Evolutionary conservation across 345 rosid species (phyloP), one percentile per base, ranked within the genome.

Genomic region (Ceriops decandra): DNA sequence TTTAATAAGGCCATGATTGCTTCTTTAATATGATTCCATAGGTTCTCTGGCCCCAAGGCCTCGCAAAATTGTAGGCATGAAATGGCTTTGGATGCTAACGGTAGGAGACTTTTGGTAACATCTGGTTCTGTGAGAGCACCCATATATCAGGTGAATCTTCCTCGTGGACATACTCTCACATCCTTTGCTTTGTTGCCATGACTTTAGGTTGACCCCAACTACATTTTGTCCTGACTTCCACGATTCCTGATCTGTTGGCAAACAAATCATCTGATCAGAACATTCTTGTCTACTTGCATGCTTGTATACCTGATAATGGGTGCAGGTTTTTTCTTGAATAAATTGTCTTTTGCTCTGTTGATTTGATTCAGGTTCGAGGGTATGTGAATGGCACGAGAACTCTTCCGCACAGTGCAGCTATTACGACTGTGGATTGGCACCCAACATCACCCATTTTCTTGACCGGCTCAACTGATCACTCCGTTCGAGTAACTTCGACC

Each of bases 371-470:
- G 90, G 83, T 81, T 67, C 84, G 79, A 59, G 84, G 88, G 56
- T 76, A 79, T 63, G 53, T 71, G 26, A 82, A 74, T 46, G 90
- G 90, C 35, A 75, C 76, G 74, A 81, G 71, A 79, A 83, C 80
- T 42, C 93, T 88, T 54, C 83, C 93, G 5, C 93, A 88, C 72
- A 76, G 64, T 70, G 86, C 88, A 28, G 79, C 86, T 31, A 77
- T 88, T 70, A 81, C 86, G 38, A 84, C 93, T 1, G 90, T 88
- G 62, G 93, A 88, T 62, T 88, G 93, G 90, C 93, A 88, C 69
- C 93, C 93, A 21, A 83, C 85, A 26, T 74, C 84, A 76, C 93
- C 93, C 26, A 64, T 86, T 51, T 88, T 80, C 82, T 70, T 86
- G 81, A 88, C 93, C 1, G 93, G 90, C 7, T 88, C 93, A 15